Evolutionary conservation across 495 filamentous ascomycete genomes (phyloP), one percentile per base, ranked within the genome.

Genomic region (Venustampulla echinocandica): DNA sequence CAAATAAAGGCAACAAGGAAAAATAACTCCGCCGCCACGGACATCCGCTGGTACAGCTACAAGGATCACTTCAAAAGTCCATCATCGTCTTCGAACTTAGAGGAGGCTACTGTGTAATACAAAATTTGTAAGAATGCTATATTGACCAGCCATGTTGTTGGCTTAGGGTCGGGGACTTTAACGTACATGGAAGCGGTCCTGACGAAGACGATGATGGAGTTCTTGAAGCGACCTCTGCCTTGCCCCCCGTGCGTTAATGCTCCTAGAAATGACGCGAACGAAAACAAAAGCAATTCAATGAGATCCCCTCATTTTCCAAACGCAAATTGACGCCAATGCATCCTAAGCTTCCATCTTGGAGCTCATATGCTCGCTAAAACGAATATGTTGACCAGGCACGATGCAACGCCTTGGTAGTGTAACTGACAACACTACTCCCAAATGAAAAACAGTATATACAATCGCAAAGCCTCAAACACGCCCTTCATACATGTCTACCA

Each of bases 131-230:
- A 58, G 58, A 67, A 71, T 69, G 66, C 62, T 76, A 66, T 75
- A 74, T 76, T 62, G 58, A 62, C 65, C 64, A 68, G 64, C 69
- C 60, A 60, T 38, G 56, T 52, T 59, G 60, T 61, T 36, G 55
- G 47, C 49, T 20, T 44, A 46, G 50, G 39, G 33, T 52, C 45
- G 49, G 59, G 56, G 49, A 52, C 32, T 52, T 76, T 87, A 87
- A 87, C 83, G 80, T 89, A 89, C 84, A 89, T 81, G 71, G 75
- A 65, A 53, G 64, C 60, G 68, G 70, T 69, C 74, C 71, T 70
- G 74, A 72, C 67, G 69, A 80, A 76, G 75, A 77, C 75, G 77
- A 78, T 74, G 77, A 78, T 74, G 73, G 73, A 73, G 69, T 71
- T 70, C 68, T 72, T 70, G 70, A 68, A 62, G 69, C 69, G 32